Evolutionary conservation across 163 green algal genomes (phyloP).

Genomic region (Chlorella variabilis): DNA sequence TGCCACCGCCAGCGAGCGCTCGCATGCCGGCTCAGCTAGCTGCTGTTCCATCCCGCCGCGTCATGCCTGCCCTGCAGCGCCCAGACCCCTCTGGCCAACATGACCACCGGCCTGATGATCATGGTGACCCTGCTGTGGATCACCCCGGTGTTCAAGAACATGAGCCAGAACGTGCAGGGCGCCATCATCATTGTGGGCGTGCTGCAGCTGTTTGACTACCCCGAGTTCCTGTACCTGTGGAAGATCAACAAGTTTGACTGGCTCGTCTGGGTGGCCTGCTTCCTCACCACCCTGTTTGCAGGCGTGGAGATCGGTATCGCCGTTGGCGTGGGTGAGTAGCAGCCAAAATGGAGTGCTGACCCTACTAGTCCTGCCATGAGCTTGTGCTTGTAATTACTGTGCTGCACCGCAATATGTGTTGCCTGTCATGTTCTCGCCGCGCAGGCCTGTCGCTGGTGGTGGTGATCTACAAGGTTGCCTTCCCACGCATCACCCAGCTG

Average conservation of each 20-base stretch:
- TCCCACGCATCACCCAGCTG: slow-evolving; percentile 58
- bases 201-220: slow-evolving; percentile 77
- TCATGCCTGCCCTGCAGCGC: not conserved
- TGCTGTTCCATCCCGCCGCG: no score
- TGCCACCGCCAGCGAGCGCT: no score
- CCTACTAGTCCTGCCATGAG: no score
- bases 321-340: slow-evolving; percentile 59
- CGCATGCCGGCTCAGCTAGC: no score
- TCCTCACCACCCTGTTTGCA: slow-evolving; percentile 41
- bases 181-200: slow-evolving; percentile 60
- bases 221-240: slow-evolving; percentile 39
- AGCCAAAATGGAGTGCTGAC: no score
- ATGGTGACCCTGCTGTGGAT: slow-evolving; percentile 85
- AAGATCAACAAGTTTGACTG: slow-evolving; percentile 80
- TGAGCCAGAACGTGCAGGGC: slow-evolving; percentile 78
- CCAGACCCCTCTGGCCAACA: slow-evolving; percentile 48
- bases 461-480: slow-evolving; percentile 65
- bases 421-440: no score
- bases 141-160: slow-evolving; percentile 82
- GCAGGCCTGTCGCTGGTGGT: slow-evolving; percentile 51
- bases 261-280: slow-evolving; percentile 74
- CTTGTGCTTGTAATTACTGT: not conserved
- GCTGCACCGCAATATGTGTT: not conserved
- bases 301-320: slow-evolving; percentile 83
- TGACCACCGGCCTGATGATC: slow-evolving; percentile 52